These are phyloP conservation scores for Ganoderma leucocontextum DNA, from an alignment of 1,284 basidiomycete genomes.

Conservation along the genomic window DNA sequence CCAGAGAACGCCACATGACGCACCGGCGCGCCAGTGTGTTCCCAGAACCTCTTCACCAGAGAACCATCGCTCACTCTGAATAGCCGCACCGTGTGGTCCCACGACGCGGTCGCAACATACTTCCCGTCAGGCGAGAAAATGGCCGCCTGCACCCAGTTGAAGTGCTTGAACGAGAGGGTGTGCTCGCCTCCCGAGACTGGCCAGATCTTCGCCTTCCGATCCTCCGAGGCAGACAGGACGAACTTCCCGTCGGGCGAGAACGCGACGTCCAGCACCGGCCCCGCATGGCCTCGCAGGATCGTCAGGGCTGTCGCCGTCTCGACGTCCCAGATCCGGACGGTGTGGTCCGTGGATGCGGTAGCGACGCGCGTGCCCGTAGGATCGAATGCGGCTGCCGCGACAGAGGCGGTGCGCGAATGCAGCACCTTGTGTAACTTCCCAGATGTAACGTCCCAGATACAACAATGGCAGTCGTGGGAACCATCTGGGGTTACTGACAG, in stretches of 20 bases:
- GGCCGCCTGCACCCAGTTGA: constrained; percentile 19
- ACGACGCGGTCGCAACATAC: constrained; percentile 21
- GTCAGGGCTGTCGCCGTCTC: constrained; percentile 29
- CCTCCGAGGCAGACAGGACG: constrained; percentile 25
- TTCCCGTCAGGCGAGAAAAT: constrained; percentile 37
- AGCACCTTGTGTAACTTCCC: background rate
- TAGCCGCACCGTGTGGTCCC: constrained; percentile 25
- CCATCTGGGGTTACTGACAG: background rate
- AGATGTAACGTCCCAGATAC: constrained; percentile 4
- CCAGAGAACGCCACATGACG: constrained; percentile 1
- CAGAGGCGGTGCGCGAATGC: background rate
- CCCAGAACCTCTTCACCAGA: constrained; percentile 2
- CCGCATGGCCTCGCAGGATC: constrained; percentile 30
- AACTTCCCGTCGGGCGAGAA: constrained; percentile 46
- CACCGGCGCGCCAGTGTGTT: background rate
- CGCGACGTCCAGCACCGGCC: constrained; percentile 42
- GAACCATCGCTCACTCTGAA: constrained; percentile 20
- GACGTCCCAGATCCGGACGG: constrained; percentile 30
- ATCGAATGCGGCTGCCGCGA: constrained; percentile 29
- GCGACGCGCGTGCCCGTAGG: constrained; percentile 23
- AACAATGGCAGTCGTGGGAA: constrained; percentile 1
- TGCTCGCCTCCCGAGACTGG: constrained; percentile 23
- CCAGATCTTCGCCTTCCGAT: constrained; percentile 25
- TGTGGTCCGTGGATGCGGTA: constrained; percentile 36
- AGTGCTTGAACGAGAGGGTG: constrained; percentile 11